phyloP scores from a whole-genome alignment of 164 flowering plant species.

The Aristolochia fimbriata region DNA sequence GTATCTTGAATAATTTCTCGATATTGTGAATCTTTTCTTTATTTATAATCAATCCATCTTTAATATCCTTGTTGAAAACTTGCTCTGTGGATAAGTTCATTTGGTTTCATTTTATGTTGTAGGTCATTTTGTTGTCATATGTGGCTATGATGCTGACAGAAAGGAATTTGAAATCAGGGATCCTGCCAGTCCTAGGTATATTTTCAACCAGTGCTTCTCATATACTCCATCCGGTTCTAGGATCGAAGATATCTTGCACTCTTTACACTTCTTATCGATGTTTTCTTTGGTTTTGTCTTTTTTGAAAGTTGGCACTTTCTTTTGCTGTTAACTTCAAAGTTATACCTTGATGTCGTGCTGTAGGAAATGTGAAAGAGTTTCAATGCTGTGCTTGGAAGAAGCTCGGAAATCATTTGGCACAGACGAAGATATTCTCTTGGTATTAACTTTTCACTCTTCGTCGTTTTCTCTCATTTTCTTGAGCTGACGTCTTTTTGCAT shows the following conservation, averaged over 20 bases:
- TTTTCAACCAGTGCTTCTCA: not conserved
- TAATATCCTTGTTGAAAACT: not conserved
- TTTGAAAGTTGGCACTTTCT: too few relatives aligned
- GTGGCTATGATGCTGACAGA: constrained; percentile 69
- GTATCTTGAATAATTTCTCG: too few relatives aligned
- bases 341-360: constrained; percentile 5
- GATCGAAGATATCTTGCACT: too few relatives aligned
- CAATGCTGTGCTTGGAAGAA: constrained; percentile 58
- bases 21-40: too few relatives aligned
- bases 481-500: not conserved
- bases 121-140: constrained; percentile 91
- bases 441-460: constrained; percentile 15
- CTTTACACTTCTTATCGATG: too few relatives aligned
- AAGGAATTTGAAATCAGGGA: constrained; percentile 95
- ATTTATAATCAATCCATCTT: not conserved
- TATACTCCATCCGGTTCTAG: too few relatives aligned
- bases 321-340: too few relatives aligned
- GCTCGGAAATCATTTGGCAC: constrained; percentile 98
- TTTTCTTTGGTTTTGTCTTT: too few relatives aligned
- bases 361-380: constrained; percentile 56
- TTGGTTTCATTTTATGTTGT: not conserved
- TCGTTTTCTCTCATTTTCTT: not conserved
- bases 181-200: constrained; percentile 83
- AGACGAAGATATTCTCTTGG: constrained; percentile 94
- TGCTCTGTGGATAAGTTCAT: not conserved